A percentile compares a stretch with the other conserved stretches of the same genome.
phyloP scores from a whole-genome alignment of 1,284 basidiomycete species.

The Anthracocystis panici-leucophaei region DNA sequence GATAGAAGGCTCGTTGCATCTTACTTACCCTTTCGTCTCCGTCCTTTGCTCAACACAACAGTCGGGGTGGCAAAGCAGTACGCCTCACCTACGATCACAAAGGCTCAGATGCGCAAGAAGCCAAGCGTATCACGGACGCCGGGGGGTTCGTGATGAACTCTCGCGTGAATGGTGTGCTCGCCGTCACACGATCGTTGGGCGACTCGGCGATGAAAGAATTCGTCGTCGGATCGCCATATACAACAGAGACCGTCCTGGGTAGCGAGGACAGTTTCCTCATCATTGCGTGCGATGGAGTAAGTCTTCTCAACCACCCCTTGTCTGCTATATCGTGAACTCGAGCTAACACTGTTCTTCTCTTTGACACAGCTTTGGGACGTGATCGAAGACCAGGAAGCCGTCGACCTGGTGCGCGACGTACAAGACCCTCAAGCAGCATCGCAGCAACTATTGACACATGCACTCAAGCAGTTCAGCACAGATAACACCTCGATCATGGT shows the following conservation, averaged over 20 bases:
- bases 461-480: constrained; percentile 86
- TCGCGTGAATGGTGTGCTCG: constrained; percentile 92
- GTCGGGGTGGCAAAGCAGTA: constrained; percentile 86
- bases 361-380: constrained; percentile 93
- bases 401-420: constrained; percentile 82
- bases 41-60: constrained; percentile 12
- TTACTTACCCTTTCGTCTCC: background rate
- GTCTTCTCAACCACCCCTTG: constrained; percentile 66
- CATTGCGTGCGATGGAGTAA: constrained; percentile 95
- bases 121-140: constrained; percentile 95
- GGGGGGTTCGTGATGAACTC: constrained; percentile 99
- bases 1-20: background rate
- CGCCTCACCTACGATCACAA: constrained; percentile 99
- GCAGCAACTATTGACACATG: constrained; percentile 82
- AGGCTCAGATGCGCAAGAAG: constrained; percentile 95
- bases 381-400: constrained; percentile 88
- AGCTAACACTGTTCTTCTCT: constrained; percentile 1
- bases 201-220: constrained; percentile 99
- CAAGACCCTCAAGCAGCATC: constrained; percentile 87
- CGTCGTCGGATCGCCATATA: constrained; percentile 97
- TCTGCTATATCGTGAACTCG: background rate
- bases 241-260: constrained; percentile 91
- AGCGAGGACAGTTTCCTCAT: constrained; percentile 94
- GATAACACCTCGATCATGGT: constrained; percentile 77
- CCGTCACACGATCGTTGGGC: constrained; percentile 94